Base-by-base conservation (phyloP, 2,329 filamentous ascomycete species). In the Colletotrichum ledebouriae region DNA sequence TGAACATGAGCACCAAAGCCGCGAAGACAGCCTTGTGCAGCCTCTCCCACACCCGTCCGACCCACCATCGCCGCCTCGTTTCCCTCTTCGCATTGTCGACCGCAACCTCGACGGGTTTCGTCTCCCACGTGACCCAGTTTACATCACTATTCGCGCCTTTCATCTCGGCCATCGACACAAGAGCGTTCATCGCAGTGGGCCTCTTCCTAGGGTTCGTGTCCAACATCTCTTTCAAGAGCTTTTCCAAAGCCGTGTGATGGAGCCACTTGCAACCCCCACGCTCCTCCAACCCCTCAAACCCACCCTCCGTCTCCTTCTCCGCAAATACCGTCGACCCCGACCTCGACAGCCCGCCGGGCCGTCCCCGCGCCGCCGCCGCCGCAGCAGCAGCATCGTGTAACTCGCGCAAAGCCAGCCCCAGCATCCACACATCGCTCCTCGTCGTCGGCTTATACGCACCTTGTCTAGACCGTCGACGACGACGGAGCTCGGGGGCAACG, bases 381-480 rank as follows among this genome's bases (percentile, higher is more conserved):
- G 4, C 29, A 9, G 29, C 29, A 9, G 29, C 29, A 9, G 29
- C 29, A 29, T 33, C 47, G 17, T 66, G 66, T 15, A 50, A 49
- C n/a, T 65, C 49, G 49, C 7, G 17, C 29, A 69, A 37, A 10
- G 20, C 34, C 66, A 50, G 39, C 5, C 66, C 66, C 0, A 69
- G 49, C 66, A 66, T 64, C 66, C 66, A 69, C 22, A 69, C 25
- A 15, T 69, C 66, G 1, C 60, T 20, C 46, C 15, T 4, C 5
- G 29, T 7, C 0, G 65, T 44, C 39, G 65, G 47, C 25, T 58
- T 59, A 22, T 52, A 63, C 22, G 3, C 11, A 2, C 37, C 10
- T 7, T 25, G 1, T 2, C 9, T 29, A 29, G 29, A 39, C 37
- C 37, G 37, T 9, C 37, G 10, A 9, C 10, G 37, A 11, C 37